Evolutionary conservation across 768 basidiomycete species (phyloP).

Genomic region (Agaricus sinodeliciosus): DNA sequence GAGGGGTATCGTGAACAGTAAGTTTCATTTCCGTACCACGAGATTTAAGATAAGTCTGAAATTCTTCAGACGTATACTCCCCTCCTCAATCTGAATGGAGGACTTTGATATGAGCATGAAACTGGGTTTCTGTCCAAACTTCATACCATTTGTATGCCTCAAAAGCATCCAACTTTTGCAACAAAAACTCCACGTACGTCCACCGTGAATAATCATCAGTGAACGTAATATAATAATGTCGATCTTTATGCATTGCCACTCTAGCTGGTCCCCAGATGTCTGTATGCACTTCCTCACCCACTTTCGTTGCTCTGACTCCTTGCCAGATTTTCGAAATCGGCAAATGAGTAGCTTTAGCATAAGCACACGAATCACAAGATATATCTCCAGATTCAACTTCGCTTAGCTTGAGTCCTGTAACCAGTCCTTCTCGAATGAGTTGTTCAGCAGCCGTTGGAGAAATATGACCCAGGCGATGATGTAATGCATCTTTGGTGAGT

Average conservation of each 20-base stretch:
- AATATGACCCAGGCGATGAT: background rate
- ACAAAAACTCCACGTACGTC: slow-evolving; percentile 15
- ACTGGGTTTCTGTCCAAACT: slow-evolving; percentile 24
- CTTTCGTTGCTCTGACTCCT: slow-evolving; percentile 17
- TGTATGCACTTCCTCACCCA: slow-evolving; percentile 20
- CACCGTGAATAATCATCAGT: slow-evolving; percentile 22
- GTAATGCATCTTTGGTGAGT: background rate
- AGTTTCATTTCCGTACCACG: too few relatives aligned
- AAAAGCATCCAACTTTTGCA: slow-evolving; percentile 14
- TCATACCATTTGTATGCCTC: slow-evolving; percentile 20
- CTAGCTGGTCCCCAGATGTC: slow-evolving; percentile 35
- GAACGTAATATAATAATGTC: slow-evolving; percentile 23
- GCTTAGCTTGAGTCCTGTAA: slow-evolving; percentile 21
- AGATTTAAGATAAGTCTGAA: slow-evolving; percentile 19
- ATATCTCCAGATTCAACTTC: slow-evolving; percentile 12
- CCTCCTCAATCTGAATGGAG: slow-evolving; percentile 30
- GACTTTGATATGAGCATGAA: slow-evolving; percentile 16
- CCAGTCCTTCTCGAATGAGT: slow-evolving; percentile 23
- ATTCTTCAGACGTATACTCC: slow-evolving; percentile 26
- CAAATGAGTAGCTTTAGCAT: slow-evolving; percentile 28
- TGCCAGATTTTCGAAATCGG: slow-evolving; percentile 19
- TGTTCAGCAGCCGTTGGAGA: background rate
- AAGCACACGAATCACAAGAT: slow-evolving; percentile 5
- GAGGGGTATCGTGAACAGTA: too few relatives aligned
- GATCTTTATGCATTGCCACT: slow-evolving; percentile 11